These are phyloP conservation scores for Prunus yedoensis DNA, from an alignment of 331 rosid genomes.

Conservation along the genomic window DNA sequence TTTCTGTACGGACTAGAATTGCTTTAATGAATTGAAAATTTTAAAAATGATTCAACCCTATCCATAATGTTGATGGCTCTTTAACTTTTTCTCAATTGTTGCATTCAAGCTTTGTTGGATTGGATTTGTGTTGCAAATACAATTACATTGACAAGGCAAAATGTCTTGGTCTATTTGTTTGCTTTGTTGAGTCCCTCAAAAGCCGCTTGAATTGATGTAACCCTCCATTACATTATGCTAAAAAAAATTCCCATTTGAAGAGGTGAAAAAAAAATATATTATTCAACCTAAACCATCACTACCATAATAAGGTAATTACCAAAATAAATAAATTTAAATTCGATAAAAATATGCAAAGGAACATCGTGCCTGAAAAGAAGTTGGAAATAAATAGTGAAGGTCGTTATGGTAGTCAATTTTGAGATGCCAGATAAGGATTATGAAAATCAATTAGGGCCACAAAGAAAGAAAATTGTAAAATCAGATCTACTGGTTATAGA, in stretches of 20 bases:
- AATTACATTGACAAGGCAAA: not conserved
- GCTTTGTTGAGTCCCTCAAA: not conserved
- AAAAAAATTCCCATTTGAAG: no score
- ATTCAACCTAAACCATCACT: no score
- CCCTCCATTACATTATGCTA: no score
- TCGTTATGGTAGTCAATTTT: conserved; percentile 4
- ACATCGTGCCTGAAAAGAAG: not conserved
- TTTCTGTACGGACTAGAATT: no score
- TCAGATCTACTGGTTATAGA: not conserved
- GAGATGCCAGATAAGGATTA: not conserved
- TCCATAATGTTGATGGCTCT: not conserved
- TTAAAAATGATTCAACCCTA: no score
- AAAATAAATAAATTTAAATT: not conserved
- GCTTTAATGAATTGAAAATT: no score
- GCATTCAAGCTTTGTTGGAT: not conserved
- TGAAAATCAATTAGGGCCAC: no score
- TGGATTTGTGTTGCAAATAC: not conserved
- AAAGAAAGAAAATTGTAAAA: no score
- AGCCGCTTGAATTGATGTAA: not conserved
- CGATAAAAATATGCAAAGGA: not conserved
- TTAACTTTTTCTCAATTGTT: not conserved
- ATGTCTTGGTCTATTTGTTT: not conserved
- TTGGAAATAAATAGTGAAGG: not conserved
- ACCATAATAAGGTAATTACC: not conserved
- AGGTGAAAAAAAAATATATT: no score